Evolutionary conservation across 192 early-diverging fungal species (phyloP).

Genomic region (Coemansia brasiliensis): DNA sequence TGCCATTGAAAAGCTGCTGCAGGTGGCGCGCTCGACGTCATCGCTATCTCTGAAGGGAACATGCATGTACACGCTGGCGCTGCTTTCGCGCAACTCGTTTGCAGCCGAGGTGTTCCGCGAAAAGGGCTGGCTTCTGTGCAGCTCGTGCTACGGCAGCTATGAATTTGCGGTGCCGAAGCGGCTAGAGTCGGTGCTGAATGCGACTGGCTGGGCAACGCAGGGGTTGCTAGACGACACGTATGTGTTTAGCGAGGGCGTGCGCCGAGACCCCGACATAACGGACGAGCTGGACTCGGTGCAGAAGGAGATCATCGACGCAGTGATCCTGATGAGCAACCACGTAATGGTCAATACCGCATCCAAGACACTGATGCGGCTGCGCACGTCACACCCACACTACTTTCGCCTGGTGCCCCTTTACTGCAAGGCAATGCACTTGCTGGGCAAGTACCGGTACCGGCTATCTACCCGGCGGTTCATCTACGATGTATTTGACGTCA

Average conservation of each 20-base stretch:
- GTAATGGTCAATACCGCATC: conserved; percentile 43
- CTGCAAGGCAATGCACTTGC: conserved; percentile 28
- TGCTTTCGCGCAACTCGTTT: conserved; percentile 47
- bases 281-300: conserved; percentile 54
- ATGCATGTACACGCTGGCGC: conserved; percentile 43
- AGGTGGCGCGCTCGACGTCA: conserved; percentile 27
- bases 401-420: conserved; percentile 46
- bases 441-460: conserved; percentile 52
- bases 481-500: conserved; percentile 53
- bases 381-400: conserved; percentile 56
- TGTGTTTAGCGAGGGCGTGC: conserved; percentile 21
- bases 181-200: conserved; percentile 37
- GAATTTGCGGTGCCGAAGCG: conserved; percentile 48
- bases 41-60: conserved; percentile 50
- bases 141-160: conserved; percentile 47
- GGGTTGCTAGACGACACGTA: conserved; percentile 38
- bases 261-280: conserved; percentile 3
- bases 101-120: conserved; percentile 50
- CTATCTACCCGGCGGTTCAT: conserved; percentile 47
- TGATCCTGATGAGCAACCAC: conserved; percentile 49
- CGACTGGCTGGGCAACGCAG: conserved; percentile 33
- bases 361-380: conserved; percentile 46
- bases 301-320: conserved; percentile 45
- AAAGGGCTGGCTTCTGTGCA: conserved; percentile 45
- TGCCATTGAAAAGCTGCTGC: conserved; percentile 25